Evolutionary conservation across 1,284 basidiomycete genomes (phyloP), one percentile per base, ranked within the genome.

Genomic region (Trametes hirsuta): DNA sequence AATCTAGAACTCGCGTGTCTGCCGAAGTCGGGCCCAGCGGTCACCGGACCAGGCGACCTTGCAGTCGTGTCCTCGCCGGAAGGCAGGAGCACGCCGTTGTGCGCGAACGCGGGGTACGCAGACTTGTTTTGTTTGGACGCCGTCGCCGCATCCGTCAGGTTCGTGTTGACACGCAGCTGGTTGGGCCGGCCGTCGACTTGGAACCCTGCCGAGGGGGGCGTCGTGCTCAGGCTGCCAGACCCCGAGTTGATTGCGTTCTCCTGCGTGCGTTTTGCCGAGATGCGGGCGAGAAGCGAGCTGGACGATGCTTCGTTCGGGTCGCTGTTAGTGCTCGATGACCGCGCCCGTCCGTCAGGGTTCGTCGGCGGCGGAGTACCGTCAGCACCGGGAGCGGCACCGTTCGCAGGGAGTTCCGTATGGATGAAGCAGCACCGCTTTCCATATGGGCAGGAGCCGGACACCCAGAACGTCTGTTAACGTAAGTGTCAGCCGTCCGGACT

Each of bases 361-460:
- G 79, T 75, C 30, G 84, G 80, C 22, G 86, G 80, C 37, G 81
- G 75, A 30, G 71, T 72, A 46, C 77, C 79, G 40, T 84, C 83
- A 21, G 81, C 77, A 34, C 80, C 79, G 45, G 79, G 79, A 56
- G 82, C 76, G n/a, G 76, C 76, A 45, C 84, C 86, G 25, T 81
- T 78, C 54, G 83, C 79, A 39, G 91, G 90, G 45, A 92, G 79
- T 68, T 93, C 91, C 3, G 91, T 94, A 69, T 94, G 92, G 67
- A 94, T 94, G 80, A 94, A 94, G 77, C 92, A 94, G 73, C 91
- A 94, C 61, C 93, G 80, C 75, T 93, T 93, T 53, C 93, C 94
- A 68, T 95, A 95, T 0, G 92, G 93, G 72, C 93, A 95, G 15
- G 90, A 91, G 24, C 93, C 93, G 52, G 92, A 93, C 21, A 94